Percentiles rank a stretch among this genome's conserved stretches.
Conservation (phyloP, 2,329 filamentous ascomycete genomes). For the Pezicula rhizophila region DNA sequence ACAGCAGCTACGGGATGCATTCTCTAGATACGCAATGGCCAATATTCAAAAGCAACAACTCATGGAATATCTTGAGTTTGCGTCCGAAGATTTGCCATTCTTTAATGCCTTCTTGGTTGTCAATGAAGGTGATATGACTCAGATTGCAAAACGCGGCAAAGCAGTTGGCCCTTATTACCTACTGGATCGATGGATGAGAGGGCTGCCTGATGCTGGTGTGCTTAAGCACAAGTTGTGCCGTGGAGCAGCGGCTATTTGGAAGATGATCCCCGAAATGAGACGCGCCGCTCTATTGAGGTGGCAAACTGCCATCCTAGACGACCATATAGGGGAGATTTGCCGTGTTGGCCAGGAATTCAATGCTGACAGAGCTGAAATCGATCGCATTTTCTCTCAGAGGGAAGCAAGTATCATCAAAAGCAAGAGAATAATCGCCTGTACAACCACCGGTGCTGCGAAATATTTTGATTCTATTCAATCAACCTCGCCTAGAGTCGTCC, state of each 20-base stretch:
- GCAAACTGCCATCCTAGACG: constrained; percentile 39
- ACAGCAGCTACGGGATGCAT: constrained; percentile 14
- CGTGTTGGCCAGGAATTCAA: constrained; percentile 36
- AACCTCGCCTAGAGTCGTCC: constrained; percentile 50
- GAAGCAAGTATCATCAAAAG: constrained; percentile 38
- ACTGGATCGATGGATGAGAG: constrained; percentile 44
- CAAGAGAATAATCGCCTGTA: constrained; percentile 62
- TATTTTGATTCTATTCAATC: constrained; percentile 47
- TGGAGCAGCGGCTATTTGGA: constrained; percentile 43
- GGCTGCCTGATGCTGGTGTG: constrained; percentile 37
- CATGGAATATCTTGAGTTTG: constrained; percentile 44
- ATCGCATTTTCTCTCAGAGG: constrained; percentile 37
- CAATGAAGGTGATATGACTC: constrained; percentile 33
- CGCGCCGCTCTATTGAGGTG: constrained; percentile 33
- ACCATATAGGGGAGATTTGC: constrained; percentile 39
- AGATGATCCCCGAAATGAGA: constrained; percentile 35
- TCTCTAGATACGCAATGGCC: constrained; percentile 9
- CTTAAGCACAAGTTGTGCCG: constrained; percentile 28
- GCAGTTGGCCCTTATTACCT: constrained; percentile 42
- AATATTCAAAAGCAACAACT: constrained; percentile 22
- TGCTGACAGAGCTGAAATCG: constrained; percentile 32
- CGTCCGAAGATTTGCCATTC: constrained; percentile 41
- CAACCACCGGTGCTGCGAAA: constrained; percentile 64
- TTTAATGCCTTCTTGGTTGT: constrained; percentile 53
- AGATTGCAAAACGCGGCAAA: constrained; percentile 41